phyloP scores from a whole-genome alignment of 805 yeast genomes.

The Metschnikowia bowlesiae region DNA sequence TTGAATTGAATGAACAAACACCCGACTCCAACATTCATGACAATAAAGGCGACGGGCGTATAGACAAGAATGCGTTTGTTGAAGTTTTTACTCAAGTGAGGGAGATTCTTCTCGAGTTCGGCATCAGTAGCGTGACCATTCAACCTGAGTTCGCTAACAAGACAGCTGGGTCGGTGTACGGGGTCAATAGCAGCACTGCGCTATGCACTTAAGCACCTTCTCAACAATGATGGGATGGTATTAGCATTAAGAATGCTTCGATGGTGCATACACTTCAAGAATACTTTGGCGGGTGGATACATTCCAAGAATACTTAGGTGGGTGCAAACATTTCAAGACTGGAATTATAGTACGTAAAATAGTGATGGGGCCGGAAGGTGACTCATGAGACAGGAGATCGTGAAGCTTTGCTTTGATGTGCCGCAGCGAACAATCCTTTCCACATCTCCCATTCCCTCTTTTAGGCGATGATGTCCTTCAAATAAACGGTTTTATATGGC shows the following conservation, averaged over 20 bases:
- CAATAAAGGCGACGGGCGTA: slow-evolving; percentile 49
- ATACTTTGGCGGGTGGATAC: too few relatives aligned
- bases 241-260: too few relatives aligned
- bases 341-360: slow-evolving; percentile 1
- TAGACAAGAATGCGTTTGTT: slow-evolving; percentile 45
- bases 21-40: slow-evolving; percentile 24
- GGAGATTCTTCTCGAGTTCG: slow-evolving; percentile 73
- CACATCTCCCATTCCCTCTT: background rate
- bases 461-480: slow-evolving; percentile 13
- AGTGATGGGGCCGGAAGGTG: background rate
- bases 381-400: background rate
- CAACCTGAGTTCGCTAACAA: slow-evolving; percentile 78
- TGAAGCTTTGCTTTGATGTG: slow-evolving; percentile 7
- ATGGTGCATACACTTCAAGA: too few relatives aligned
- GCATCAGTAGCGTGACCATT: slow-evolving; percentile 89
- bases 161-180: slow-evolving; percentile 21
- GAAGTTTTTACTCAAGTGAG: slow-evolving; percentile 72
- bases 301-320: too few relatives aligned
- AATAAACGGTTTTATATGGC: slow-evolving; percentile 20
- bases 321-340: too few relatives aligned
- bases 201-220: slow-evolving; percentile 6
- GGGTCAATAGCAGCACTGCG: slow-evolving; percentile 23
- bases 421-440: slow-evolving; percentile 8
- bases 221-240: too few relatives aligned
- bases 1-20: slow-evolving; percentile 46